A percentile compares a stretch with the other conserved stretches of the same genome.
Conservation (phyloP, 805 yeast genomes). For the Priceomyces medius region DNA sequence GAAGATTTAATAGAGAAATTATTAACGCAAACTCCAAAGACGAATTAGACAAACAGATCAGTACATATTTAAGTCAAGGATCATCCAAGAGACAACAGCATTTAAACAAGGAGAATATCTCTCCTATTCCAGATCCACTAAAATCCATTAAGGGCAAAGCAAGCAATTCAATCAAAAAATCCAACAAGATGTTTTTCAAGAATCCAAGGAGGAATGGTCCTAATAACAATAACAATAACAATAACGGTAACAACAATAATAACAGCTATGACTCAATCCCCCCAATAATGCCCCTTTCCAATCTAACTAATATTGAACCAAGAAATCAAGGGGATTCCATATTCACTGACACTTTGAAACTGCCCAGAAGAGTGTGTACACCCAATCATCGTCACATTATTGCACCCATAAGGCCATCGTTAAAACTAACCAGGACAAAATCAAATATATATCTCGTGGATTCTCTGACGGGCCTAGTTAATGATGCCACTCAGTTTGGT, state of each 20-base stretch:
- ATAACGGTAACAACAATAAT: constrained; percentile 3
- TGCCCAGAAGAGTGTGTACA: constrained; percentile 45
- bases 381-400: constrained; percentile 33
- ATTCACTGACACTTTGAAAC: constrained; percentile 7
- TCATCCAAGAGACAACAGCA: constrained; percentile 6
- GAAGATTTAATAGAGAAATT: constrained; percentile 26
- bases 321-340: constrained; percentile 6
- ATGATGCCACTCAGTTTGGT: constrained; percentile 68
- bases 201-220: constrained; percentile 13
- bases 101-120: constrained; percentile 33
- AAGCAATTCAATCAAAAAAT: constrained; percentile 18
- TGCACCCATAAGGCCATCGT: constrained; percentile 31
- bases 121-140: constrained; percentile 25
- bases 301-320: constrained; percentile 16
- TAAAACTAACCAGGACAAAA: constrained; percentile 19
- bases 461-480: constrained; percentile 56
- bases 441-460: constrained; percentile 52
- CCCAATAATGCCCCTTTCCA: constrained; percentile 25
- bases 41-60: constrained; percentile 35
- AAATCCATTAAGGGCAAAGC: constrained; percentile 16
- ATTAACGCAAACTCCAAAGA: constrained; percentile 14
- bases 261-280: constrained; percentile 20
- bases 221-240: constrained; percentile 6
- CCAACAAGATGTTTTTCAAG: constrained; percentile 19
- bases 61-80: constrained; percentile 16